Percentiles rank a stretch among this genome's conserved stretches.
These are phyloP conservation scores for Chytriomyces hyalinus DNA, from an alignment of 192 early-diverging fungal species.

Conservation along the genomic window DNA sequence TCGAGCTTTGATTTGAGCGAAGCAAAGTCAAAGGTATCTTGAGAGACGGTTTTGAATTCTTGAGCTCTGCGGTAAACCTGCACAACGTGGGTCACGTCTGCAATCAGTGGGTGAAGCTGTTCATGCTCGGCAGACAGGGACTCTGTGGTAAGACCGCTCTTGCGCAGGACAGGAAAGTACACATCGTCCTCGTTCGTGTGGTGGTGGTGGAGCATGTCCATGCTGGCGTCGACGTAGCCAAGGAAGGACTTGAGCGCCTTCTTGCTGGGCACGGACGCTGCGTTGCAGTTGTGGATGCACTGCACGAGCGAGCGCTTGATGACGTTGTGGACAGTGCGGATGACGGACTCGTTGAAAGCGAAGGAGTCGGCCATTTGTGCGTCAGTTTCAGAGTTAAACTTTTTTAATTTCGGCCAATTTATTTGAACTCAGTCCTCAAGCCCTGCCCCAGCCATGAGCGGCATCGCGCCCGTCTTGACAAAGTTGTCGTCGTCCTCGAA, in stretches of 20 bases:
- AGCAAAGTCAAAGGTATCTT: slow-evolving; percentile 5
- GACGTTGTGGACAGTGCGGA: slow-evolving; percentile 9
- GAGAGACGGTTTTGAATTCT: not conserved
- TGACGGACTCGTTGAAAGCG: not conserved
- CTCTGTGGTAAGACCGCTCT: not conserved
- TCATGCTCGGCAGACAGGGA: slow-evolving; percentile 6
- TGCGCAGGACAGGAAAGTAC: slow-evolving; percentile 9
- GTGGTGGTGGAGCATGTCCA: slow-evolving; percentile 6
- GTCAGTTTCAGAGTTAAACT: no score
- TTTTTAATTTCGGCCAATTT: no score
- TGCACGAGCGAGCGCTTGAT: not conserved
- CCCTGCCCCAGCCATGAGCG: not conserved
- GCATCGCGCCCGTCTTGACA: slow-evolving; percentile 26
- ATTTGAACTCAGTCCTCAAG: no score
- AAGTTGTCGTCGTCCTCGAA: slow-evolving; percentile 47
- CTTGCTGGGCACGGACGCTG: not conserved
- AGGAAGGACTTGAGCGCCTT: slow-evolving; percentile 9
- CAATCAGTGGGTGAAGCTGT: not conserved
- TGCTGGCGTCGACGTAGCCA: not conserved
- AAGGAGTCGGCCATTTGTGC: slow-evolving; percentile 8
- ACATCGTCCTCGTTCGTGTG: slow-evolving; percentile 14
- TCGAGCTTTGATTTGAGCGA: slow-evolving; percentile 1
- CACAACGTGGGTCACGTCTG: not conserved
- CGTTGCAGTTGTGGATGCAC: slow-evolving; percentile 8
- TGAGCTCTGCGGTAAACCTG: not conserved